Evolutionary conservation across 2,329 filamentous ascomycete genomes (phyloP).

Genomic region (Blumeria graminis): DNA sequence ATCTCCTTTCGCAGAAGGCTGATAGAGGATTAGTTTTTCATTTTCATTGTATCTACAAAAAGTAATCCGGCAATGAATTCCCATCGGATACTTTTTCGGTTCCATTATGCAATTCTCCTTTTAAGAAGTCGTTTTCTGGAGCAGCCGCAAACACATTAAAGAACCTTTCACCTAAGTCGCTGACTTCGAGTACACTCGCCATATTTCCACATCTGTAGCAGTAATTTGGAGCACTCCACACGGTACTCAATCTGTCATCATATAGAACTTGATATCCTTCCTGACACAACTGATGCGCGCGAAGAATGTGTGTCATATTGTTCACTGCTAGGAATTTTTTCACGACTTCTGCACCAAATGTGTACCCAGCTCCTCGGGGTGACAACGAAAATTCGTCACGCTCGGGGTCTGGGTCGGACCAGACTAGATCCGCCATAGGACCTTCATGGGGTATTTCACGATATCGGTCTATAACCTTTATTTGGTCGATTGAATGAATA

Average conservation of each 20-base stretch:
- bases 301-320: conserved; percentile 88
- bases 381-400: conserved; percentile 90
- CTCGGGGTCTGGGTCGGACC: conserved; percentile 95
- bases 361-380: conserved; percentile 84
- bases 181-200: conserved; percentile 90
- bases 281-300: conserved; percentile 95
- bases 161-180: conserved; percentile 73
- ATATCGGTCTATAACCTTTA: conserved; percentile 98
- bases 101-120: conserved; percentile 59
- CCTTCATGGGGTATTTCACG: conserved; percentile 96
- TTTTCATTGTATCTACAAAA: conserved; percentile 24
- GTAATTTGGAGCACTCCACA: conserved; percentile 84
- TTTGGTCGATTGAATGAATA: conserved; percentile 96
- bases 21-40: no score
- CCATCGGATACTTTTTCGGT: conserved; percentile 45
- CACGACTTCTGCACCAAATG: conserved; percentile 90
- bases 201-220: conserved; percentile 85
- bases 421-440: conserved; percentile 97
- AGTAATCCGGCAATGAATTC: conserved; percentile 43
- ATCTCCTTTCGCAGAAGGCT: no score
- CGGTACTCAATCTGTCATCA: conserved; percentile 80
- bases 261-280: conserved; percentile 95
- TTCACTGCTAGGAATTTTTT: conserved; percentile 97
- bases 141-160: conserved; percentile 98
- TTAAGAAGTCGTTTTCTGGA: conserved; percentile 79